Percentiles rank a stretch among this genome's conserved stretches.
Evolutionary conservation across 2,329 filamentous ascomycete genomes (phyloP).

Genomic region (Aspergillus sp.): DNA sequence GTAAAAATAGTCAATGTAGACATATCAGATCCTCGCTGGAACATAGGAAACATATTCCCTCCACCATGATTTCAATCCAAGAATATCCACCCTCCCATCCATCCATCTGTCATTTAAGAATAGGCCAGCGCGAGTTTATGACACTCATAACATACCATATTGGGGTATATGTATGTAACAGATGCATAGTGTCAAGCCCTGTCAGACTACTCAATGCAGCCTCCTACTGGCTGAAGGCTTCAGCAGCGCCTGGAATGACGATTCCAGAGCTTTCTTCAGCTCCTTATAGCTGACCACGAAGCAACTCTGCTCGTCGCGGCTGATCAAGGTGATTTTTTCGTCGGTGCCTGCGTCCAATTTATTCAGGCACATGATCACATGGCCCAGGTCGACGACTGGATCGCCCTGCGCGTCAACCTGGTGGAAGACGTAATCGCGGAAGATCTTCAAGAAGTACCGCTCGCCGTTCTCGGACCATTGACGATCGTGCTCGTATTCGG

Average conservation of each 20-base stretch:
- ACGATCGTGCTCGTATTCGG: conserved; percentile 75
- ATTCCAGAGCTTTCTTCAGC: conserved; percentile 67
- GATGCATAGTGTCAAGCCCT: not conserved
- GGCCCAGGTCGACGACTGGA: conserved; percentile 81
- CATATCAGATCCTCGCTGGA: too few species aligned
- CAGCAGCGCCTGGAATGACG: conserved; percentile 61
- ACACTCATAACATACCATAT: too few species aligned
- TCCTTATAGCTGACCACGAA: conserved; percentile 91
- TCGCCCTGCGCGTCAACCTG: conserved; percentile 84
- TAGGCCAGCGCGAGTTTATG: too few species aligned
- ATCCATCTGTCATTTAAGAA: too few species aligned
- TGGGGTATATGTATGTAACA: not conserved
- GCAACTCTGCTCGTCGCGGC: conserved; percentile 84
- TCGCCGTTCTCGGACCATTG: conserved; percentile 92
- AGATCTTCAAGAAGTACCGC: conserved; percentile 88
- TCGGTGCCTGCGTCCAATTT: conserved; percentile 89
- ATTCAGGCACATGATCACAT: conserved; percentile 83
- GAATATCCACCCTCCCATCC: too few species aligned
- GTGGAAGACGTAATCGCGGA: conserved; percentile 96
- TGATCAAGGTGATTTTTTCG: conserved; percentile 82
- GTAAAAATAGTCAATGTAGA: too few species aligned
- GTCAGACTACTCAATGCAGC: conserved; percentile 29
- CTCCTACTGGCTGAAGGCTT: conserved; percentile 40
- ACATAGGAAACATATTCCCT: too few species aligned
- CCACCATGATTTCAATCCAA: too few species aligned